These are phyloP conservation scores for Leccinum angustisporum DNA, from an alignment of 1,284 basidiomycete genomes.

Conservation along the genomic window DNA sequence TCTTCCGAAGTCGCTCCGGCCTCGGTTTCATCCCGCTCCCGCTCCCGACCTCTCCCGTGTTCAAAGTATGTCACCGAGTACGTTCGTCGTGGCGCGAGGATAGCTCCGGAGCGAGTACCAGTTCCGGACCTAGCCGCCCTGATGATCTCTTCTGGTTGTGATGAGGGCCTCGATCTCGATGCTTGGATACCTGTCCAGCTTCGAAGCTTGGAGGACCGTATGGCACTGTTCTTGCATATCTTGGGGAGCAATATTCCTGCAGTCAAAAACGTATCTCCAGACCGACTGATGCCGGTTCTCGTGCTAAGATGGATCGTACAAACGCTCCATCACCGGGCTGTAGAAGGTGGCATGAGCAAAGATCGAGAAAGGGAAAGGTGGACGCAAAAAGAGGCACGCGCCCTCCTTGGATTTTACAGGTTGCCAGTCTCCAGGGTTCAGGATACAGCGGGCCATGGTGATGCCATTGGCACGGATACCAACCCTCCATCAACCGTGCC, in stretches of 20 bases:
- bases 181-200: constrained; percentile 43
- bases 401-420: constrained; percentile 51
- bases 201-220: constrained; percentile 49
- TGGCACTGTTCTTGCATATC: constrained; percentile 56
- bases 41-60: constrained; percentile 25
- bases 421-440: background rate
- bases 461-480: constrained; percentile 6
- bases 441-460: constrained; percentile 19
- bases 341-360: constrained; percentile 45
- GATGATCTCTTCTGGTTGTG: constrained; percentile 40
- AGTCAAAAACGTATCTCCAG: constrained; percentile 46
- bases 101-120: constrained; percentile 56
- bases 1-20: constrained; percentile 22
- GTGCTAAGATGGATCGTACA: constrained; percentile 61
- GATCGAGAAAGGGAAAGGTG: constrained; percentile 65
- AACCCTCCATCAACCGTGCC: constrained; percentile 25
- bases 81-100: constrained; percentile 66
- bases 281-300: constrained; percentile 50
- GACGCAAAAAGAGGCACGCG: constrained; percentile 63
- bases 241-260: constrained; percentile 54
- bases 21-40: constrained; percentile 35
- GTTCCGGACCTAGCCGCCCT: constrained; percentile 51
- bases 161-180: constrained; percentile 26
- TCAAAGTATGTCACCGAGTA: constrained; percentile 63
- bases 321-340: constrained; percentile 49